Percentiles rank a stretch among this genome's conserved stretches.
Evolutionary conservation across 768 basidiomycete genomes (phyloP).

Genomic region (Naematelia encephala): DNA sequence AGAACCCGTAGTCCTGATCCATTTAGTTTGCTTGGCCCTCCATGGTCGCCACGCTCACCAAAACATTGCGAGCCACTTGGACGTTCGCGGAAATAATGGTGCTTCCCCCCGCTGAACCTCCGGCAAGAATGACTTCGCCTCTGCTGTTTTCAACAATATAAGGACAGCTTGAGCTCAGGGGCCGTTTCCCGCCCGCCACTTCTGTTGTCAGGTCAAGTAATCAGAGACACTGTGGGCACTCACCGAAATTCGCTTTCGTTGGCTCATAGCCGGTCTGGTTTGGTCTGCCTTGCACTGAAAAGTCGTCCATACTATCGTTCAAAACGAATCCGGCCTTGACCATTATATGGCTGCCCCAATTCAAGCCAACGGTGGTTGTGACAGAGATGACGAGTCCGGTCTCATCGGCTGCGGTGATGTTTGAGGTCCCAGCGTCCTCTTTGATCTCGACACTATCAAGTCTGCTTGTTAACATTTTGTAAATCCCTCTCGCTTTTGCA

Average conservation of each 20-base stretch:
- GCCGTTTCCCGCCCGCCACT: slow-evolving; percentile 35
- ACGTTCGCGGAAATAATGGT: slow-evolving; percentile 41
- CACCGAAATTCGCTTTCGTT: slow-evolving; percentile 31
- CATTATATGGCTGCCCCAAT: slow-evolving; percentile 40
- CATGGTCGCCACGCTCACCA: slow-evolving; percentile 19
- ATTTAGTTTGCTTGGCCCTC: background rate
- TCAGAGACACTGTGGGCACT: background rate
- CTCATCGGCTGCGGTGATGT: slow-evolving; percentile 40
- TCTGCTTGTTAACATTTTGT: background rate
- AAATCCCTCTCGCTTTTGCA: background rate
- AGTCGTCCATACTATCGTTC: slow-evolving; percentile 46
- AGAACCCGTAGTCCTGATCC: slow-evolving; percentile 29
- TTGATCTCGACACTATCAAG: slow-evolving; percentile 29
- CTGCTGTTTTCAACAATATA: slow-evolving; percentile 34
- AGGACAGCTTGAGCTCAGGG: slow-evolving; percentile 40
- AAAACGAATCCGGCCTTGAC: slow-evolving; percentile 41
- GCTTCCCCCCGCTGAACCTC: slow-evolving; percentile 41
- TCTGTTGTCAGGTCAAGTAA: background rate
- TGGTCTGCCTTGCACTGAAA: slow-evolving; percentile 30
- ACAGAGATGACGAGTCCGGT: slow-evolving; percentile 37
- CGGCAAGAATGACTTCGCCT: slow-evolving; percentile 26
- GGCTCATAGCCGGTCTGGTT: slow-evolving; percentile 42
- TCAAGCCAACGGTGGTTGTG: slow-evolving; percentile 39
- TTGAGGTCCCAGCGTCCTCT: slow-evolving; percentile 38
- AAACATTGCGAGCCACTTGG: slow-evolving; percentile 36